A percentile compares a stretch with the other conserved stretches of the same genome.
phyloP scores from a whole-genome alignment of 495 filamentous ascomycete species.

The Pyrenula massariospora region DNA sequence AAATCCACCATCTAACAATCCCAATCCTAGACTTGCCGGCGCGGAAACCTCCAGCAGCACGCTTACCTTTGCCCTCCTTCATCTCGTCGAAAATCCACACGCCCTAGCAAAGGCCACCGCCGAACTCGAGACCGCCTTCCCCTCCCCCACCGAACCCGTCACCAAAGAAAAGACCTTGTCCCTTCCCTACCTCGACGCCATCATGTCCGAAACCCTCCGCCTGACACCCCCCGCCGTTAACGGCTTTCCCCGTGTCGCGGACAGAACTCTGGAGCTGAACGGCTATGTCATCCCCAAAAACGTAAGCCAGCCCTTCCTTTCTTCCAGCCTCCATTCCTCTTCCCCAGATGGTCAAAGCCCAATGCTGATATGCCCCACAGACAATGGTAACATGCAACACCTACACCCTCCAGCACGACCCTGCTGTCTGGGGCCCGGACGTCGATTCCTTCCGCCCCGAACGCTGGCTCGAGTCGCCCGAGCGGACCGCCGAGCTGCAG shows the following conservation, averaged over 20 bases:
- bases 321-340: too few species aligned
- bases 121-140: not conserved
- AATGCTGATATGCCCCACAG: too few species aligned
- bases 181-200: slow-evolving; percentile 19
- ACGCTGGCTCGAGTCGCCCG: slow-evolving; percentile 7
- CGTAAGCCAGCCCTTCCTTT: not conserved
- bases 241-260: slow-evolving; percentile 28
- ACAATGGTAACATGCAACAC: slow-evolving; percentile 7
- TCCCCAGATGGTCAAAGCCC: too few species aligned
- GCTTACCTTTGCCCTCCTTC: not conserved
- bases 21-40: not conserved
- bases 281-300: not conserved
- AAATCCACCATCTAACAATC: not conserved
- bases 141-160: not conserved
- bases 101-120: not conserved
- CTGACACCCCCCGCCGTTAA: slow-evolving; percentile 25
- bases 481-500: slow-evolving; percentile 3
- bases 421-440: slow-evolving; percentile 10
- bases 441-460: slow-evolving; percentile 8
- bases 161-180: not conserved
- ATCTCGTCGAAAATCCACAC: not conserved
- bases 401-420: slow-evolving; percentile 8
- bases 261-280: not conserved
- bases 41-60: not conserved
- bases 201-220: slow-evolving; percentile 30